Conservation (phyloP, 2,329 filamentous ascomycete species). For the Penicillium sp. region DNA sequence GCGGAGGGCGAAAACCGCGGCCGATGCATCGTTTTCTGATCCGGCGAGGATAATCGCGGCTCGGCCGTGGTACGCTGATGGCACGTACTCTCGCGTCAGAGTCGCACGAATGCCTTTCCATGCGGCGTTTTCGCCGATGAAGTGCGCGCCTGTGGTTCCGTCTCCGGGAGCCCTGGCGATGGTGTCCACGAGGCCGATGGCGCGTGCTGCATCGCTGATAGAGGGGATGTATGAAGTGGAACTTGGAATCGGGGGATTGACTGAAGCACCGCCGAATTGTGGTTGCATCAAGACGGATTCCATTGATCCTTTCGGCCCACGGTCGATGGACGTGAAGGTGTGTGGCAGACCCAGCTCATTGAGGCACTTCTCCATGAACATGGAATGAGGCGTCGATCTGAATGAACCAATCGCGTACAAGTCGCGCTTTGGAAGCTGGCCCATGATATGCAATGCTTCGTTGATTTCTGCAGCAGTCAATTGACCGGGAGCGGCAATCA, state of each 20-base stretch:
- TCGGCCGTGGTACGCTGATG: slow-evolving; percentile 73
- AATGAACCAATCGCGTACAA: slow-evolving; percentile 77
- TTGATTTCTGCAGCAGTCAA: slow-evolving; percentile 85
- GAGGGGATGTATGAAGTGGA: slow-evolving; percentile 60
- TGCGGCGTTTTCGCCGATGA: slow-evolving; percentile 77
- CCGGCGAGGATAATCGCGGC: slow-evolving; percentile 73
- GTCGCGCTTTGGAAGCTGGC: slow-evolving; percentile 73
- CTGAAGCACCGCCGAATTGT: slow-evolving; percentile 77
- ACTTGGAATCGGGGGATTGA: slow-evolving; percentile 67
- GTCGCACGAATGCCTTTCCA: slow-evolving; percentile 85
- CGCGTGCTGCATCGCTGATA: slow-evolving; percentile 71
- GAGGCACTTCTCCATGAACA: slow-evolving; percentile 82
- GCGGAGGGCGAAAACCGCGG: slow-evolving; percentile 74
- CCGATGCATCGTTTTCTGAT: slow-evolving; percentile 71
- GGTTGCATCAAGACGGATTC: slow-evolving; percentile 70
- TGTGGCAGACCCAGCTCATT: slow-evolving; percentile 84
- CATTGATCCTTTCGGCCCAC: slow-evolving; percentile 64
- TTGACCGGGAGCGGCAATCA: slow-evolving; percentile 82
- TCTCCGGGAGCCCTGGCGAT: slow-evolving; percentile 60
- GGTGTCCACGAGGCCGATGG: slow-evolving; percentile 79
- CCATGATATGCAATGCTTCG: slow-evolving; percentile 71
- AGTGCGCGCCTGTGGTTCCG: slow-evolving; percentile 29
- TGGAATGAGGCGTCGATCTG: slow-evolving; percentile 70
- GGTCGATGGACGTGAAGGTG: slow-evolving; percentile 71
- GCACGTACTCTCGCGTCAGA: slow-evolving; percentile 75